A percentile compares a stretch with the other conserved stretches of the same genome.
These are phyloP conservation scores for Coemansia sp. DNA, from an alignment of 192 early-diverging fungal genomes.

Conservation along the genomic window DNA sequence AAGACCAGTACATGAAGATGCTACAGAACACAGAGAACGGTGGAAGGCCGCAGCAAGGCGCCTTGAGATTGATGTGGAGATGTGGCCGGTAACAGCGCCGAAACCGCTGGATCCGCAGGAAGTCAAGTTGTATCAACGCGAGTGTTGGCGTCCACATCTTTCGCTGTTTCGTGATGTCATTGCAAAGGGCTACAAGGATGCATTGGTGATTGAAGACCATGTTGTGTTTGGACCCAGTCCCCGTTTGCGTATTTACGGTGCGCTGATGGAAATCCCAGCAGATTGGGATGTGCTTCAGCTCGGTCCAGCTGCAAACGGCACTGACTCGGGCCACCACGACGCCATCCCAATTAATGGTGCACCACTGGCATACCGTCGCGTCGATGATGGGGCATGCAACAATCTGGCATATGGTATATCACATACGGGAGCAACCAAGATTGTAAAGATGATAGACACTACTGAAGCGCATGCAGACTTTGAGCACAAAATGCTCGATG, in stretches of 20 bases:
- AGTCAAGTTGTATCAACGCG: conserved; percentile 43
- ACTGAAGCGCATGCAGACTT: conserved; percentile 48
- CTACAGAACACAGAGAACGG: conserved; percentile 12
- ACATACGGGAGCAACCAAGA: conserved; percentile 38
- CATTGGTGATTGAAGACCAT: conserved; percentile 51
- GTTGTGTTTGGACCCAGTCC: conserved; percentile 44
- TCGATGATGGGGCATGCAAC: conserved; percentile 52
- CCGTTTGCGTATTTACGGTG: conserved; percentile 40
- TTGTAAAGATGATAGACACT: conserved; percentile 35
- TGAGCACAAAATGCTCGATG: conserved; percentile 43
- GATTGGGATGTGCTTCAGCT: conserved; percentile 55
- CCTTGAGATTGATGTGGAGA: conserved; percentile 33
- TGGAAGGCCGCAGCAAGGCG: conserved; percentile 21
- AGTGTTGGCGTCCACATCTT: conserved; percentile 52
- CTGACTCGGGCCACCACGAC: conserved; percentile 50
- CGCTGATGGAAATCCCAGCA: conserved; percentile 36
- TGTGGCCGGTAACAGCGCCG: conserved; percentile 39
- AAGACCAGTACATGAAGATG: conserved; percentile 26
- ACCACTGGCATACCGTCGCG: conserved; percentile 35
- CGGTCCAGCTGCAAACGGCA: conserved; percentile 40
- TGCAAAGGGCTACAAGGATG: conserved; percentile 35
- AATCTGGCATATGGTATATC: conserved; percentile 53
- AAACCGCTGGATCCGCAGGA: conserved; percentile 29
- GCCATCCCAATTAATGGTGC: conserved; percentile 34
- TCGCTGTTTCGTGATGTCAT: conserved; percentile 43